Evolutionary conservation across 768 basidiomycete genomes (phyloP), one percentile per base, ranked within the genome.

Genomic region (Lactifluus echinatus): DNA sequence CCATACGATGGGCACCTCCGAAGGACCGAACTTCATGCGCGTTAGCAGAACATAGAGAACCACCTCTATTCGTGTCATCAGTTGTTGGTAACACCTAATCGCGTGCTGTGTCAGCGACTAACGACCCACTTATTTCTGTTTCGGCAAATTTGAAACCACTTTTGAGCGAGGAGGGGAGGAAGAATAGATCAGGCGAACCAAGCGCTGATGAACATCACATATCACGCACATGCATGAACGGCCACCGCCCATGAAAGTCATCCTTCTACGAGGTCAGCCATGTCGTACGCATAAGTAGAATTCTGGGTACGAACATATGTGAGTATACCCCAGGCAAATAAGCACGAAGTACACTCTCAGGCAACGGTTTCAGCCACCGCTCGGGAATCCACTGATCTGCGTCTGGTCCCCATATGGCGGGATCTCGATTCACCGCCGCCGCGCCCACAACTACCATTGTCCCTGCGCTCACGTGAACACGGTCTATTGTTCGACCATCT

Each of bases 201-300:
- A 5, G 3, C 4, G 56, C 14, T 8, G 45, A 44, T 0, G 4
- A 29, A 3, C 19, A 21, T 56, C 26, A 39, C n/a, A n/a, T n/a
- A n/a, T n/a, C n/a, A 61, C 68, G 34, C 52, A 69, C 68, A 69
- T 69, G 64, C 69, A 69, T 8, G 66, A 64, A 12, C 69, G 50
- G 19, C 63, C 64, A 1, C 69, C 69, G 2, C 67, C 67, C 49
- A 67, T 64, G 52, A 68, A 68, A 1, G 69, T 67, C 69, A 70
- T 68, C 55, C 69, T 70, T 57, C 14, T 14, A 2, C n/a, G 42
- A 8, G 3, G 11, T 47, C 24, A 53, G 28, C 24, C 29, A 2
- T 14, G 14, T 28, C 19, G 4, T 36, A 4, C 23, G 28, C 24
- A 44, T 14, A n/a, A 17, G 43, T 42, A 46, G 1, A 23, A 11